Percentiles rank a stretch among this genome's conserved stretches.
These are phyloP conservation scores for Paecilomyces variotii DNA, from an alignment of 2,329 filamentous ascomycete genomes.

Conservation along the genomic window DNA sequence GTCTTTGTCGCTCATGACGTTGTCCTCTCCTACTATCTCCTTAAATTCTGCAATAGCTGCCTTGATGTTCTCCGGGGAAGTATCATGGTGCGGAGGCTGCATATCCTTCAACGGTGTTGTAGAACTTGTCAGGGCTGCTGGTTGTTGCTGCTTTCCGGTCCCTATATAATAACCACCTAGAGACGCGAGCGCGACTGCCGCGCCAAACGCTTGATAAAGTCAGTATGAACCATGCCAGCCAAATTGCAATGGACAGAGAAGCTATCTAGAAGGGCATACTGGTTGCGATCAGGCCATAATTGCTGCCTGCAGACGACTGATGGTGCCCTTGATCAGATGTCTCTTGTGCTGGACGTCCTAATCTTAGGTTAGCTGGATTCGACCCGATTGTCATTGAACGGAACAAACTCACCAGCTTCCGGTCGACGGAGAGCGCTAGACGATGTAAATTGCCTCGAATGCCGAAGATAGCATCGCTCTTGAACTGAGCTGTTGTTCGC, in stretches of 20 bases:
- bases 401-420: neutral
- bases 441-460: neutral
- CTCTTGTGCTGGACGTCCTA: neutral
- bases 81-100: neutral
- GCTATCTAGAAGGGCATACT: neutral
- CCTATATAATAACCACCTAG: neutral
- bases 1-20: neutral
- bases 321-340: neutral
- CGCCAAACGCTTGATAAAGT: neutral
- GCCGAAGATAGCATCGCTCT: neutral
- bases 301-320: neutral
- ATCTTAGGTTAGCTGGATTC: neutral
- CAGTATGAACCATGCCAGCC: neutral
- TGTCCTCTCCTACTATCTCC: neutral
- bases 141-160: neutral
- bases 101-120: neutral
- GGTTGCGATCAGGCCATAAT: neutral
- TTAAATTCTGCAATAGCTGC: neutral
- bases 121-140: neutral
- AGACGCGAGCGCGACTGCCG: neutral
- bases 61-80: neutral
- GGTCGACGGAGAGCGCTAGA: neutral
- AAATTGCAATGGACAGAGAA: neutral
- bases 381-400: neutral
- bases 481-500: neutral